phyloP scores from a whole-genome alignment of 1,284 basidiomycete species.

The Dichomitus squalens region DNA sequence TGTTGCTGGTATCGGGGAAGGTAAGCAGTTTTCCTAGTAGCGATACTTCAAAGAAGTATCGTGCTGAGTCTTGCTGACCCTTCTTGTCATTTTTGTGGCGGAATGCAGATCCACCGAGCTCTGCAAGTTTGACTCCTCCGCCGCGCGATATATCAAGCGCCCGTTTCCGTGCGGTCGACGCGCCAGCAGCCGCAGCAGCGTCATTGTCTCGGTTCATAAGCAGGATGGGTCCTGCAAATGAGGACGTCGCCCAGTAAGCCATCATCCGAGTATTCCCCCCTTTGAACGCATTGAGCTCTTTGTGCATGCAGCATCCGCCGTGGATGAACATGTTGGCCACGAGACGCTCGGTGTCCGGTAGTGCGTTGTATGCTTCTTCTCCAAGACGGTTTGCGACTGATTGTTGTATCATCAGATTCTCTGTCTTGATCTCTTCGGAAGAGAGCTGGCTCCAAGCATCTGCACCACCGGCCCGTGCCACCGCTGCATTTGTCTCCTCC shows the following conservation, averaged over 20 bases:
- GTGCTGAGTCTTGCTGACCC: slow-evolving; percentile 30
- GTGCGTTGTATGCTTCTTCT: neutral
- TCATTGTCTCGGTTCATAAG: slow-evolving; percentile 35
- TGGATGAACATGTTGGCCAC: slow-evolving; percentile 32
- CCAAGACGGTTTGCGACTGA: neutral
- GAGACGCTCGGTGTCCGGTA: slow-evolving; percentile 1
- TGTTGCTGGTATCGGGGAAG: slow-evolving; percentile 32
- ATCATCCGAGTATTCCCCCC: slow-evolving; percentile 32
- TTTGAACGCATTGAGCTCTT: slow-evolving; percentile 41
- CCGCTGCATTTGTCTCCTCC: slow-evolving; percentile 13
- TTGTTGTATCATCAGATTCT: neutral
- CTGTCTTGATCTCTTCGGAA: slow-evolving; percentile 13
- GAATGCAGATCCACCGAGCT: slow-evolving; percentile 32
- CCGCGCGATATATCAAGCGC: slow-evolving; percentile 25
- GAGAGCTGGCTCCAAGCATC: slow-evolving; percentile 22
- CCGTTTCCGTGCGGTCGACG: neutral
- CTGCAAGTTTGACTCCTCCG: slow-evolving; percentile 32
- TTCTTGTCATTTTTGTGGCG: slow-evolving; percentile 39
- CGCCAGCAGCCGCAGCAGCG: too few relatives aligned
- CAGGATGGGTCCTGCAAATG: neutral
- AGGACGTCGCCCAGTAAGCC: slow-evolving; percentile 22
- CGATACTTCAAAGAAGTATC: neutral
- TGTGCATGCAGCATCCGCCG: slow-evolving; percentile 44
- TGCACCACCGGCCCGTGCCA: slow-evolving; percentile 21
- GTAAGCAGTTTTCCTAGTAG: slow-evolving; percentile 29